Percentiles rank a stretch among this genome's conserved stretches.
Conservation (phyloP, 2,329 filamentous ascomycete species). For the Neofusicoccum ribis region DNA sequence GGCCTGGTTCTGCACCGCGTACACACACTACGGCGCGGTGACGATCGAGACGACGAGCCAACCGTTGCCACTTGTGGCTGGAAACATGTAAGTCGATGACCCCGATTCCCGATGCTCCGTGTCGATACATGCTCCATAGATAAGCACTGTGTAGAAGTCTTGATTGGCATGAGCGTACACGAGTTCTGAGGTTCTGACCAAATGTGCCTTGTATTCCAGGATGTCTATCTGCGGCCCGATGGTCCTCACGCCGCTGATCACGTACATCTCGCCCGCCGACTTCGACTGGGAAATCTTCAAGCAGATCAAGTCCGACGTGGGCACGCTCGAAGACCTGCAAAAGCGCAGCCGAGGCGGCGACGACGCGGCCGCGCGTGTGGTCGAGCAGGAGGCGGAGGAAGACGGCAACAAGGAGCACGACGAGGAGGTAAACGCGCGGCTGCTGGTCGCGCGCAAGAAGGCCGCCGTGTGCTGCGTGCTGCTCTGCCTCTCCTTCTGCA, state of each 20-base stretch:
- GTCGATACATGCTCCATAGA: no score
- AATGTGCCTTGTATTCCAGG: neutral
- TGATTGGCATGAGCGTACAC: no score
- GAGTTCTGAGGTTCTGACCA: constrained; percentile 7
- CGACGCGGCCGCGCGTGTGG: no score
- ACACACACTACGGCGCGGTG: constrained; percentile 35
- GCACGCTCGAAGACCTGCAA: constrained; percentile 12
- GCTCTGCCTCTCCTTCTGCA: constrained; percentile 14
- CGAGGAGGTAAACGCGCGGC: neutral
- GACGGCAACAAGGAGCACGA: neutral
- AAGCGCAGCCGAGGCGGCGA: neutral
- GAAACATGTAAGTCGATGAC: constrained; percentile 23
- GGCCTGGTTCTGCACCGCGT: constrained; percentile 38
- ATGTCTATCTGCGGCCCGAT: constrained; percentile 17
- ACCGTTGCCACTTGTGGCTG: constrained; percentile 22
- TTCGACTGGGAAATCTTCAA: constrained; percentile 45
- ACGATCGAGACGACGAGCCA: constrained; percentile 35
- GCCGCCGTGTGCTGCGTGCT: constrained; percentile 6
- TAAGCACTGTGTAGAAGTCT: no score
- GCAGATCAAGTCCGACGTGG: constrained; percentile 15
- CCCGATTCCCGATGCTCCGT: no score
- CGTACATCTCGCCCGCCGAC: constrained; percentile 46
- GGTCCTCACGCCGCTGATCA: constrained; percentile 36
- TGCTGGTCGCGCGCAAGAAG: constrained; percentile 12
- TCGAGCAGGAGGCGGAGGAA: neutral